phyloP scores from a whole-genome alignment of 805 yeast genomes.

The Lipomyces lipofer region DNA sequence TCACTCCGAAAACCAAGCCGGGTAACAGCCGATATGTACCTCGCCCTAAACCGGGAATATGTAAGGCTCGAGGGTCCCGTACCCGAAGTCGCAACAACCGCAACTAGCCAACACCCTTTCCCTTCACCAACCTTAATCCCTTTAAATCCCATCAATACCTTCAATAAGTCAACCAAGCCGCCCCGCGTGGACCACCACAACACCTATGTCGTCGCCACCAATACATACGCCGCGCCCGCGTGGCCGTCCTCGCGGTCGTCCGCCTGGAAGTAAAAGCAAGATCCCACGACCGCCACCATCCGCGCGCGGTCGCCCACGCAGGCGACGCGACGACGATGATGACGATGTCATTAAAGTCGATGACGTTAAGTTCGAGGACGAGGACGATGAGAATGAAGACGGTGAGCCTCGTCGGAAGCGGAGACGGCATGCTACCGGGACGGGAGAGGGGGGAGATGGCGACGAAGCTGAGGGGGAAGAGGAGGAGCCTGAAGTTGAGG shows the following conservation, averaged over 20 bases:
- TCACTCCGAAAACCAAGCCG: too few relatives aligned
- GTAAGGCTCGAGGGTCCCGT: too few relatives aligned
- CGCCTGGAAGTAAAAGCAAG: conserved; percentile 39
- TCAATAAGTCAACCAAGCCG: too few relatives aligned
- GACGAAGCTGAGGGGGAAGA: conserved; percentile 6
- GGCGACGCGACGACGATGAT: conserved; percentile 28
- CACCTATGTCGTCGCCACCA: conserved; percentile 1
- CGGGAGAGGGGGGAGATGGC: conserved; percentile 5
- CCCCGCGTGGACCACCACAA: too few relatives aligned
- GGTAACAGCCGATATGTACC: too few relatives aligned
- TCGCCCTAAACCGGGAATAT: too few relatives aligned
- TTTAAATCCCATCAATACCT: too few relatives aligned
- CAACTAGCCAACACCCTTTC: too few relatives aligned
- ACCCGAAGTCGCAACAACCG: too few relatives aligned
- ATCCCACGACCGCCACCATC: conserved; percentile 26
- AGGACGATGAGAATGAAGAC: conserved; percentile 8
- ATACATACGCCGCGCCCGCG: conserved; percentile 26
- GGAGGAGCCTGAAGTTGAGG: conserved; percentile 19
- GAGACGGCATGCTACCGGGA: conserved; percentile 6
- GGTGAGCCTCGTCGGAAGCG: conserved; percentile 6
- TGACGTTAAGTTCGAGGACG: conserved; percentile 13
- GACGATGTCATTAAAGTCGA: conserved; percentile 24
- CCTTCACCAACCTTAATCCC: too few relatives aligned
- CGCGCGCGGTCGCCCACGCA: conserved; percentile 17
- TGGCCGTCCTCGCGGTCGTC: conserved; percentile 40